A percentile compares a stretch with the other conserved stretches of the same genome.
phyloP scores from a whole-genome alignment of 768 basidiomycete genomes.

The Leccinum ochraceum region DNA sequence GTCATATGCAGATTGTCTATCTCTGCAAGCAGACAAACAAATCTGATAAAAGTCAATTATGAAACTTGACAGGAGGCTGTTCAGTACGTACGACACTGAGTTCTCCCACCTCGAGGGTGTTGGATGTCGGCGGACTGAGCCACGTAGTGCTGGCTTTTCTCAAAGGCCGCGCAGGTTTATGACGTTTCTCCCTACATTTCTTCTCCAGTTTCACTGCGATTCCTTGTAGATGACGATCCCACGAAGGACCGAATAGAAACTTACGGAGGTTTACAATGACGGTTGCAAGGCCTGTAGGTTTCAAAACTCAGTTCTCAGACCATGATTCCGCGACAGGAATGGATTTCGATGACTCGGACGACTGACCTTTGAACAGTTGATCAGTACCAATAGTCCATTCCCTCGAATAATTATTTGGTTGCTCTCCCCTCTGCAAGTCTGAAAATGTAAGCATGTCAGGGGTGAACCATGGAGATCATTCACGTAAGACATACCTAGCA shows the following conservation, averaged over 20 bases:
- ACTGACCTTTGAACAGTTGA: constrained; percentile 19
- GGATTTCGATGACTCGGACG: background rate
- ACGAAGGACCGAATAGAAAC: background rate
- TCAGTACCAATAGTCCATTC: constrained; percentile 15
- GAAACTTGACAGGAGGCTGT: background rate
- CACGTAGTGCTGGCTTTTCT: constrained; percentile 10
- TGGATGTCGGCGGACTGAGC: constrained; percentile 8
- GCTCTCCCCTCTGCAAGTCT: constrained; percentile 20
- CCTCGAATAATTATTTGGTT: constrained; percentile 18
- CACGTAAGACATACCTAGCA: constrained; percentile 21
- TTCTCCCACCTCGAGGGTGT: constrained; percentile 12
- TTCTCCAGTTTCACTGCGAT: constrained; percentile 15
- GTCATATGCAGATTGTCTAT: constrained; percentile 25
- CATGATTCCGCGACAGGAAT: background rate
- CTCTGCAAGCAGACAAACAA: constrained; percentile 30
- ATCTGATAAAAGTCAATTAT: constrained; percentile 13
- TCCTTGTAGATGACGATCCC: background rate
- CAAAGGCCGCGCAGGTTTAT: background rate
- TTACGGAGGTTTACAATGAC: constrained; percentile 11
- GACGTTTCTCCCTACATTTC: background rate
- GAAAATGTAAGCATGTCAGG: background rate
- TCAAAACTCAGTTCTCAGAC: background rate
- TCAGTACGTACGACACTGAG: constrained; percentile 21
- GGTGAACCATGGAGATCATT: background rate
- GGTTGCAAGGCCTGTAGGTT: constrained; percentile 11